Percentiles rank a stretch among this genome's conserved stretches.
These are phyloP conservation scores for Pseudogymnoascus sp. DNA, from an alignment of 2,329 filamentous ascomycete genomes.

Conservation along the genomic window DNA sequence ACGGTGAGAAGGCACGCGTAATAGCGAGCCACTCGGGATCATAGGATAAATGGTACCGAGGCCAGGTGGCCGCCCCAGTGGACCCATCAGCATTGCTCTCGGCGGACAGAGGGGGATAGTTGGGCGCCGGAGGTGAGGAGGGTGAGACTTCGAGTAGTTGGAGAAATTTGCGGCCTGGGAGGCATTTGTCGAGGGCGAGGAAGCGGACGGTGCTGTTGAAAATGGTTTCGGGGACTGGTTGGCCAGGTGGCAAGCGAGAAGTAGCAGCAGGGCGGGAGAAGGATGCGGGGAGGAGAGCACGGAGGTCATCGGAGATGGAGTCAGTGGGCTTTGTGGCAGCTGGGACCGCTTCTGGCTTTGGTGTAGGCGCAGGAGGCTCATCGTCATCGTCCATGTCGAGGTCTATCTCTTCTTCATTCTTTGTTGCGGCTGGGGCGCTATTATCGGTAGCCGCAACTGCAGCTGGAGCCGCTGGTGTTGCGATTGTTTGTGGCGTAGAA, in stretches of 20 bases:
- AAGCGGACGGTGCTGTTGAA: constrained; percentile 75
- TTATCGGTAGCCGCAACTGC: not conserved
- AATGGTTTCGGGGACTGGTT: constrained; percentile 63
- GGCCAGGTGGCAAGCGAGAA: constrained; percentile 39
- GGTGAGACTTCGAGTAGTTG: constrained; percentile 59
- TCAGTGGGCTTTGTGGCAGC: constrained; percentile 16
- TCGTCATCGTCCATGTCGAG: constrained; percentile 50
- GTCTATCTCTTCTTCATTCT: constrained; percentile 64
- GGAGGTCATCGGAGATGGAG: constrained; percentile 48
- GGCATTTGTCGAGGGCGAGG: constrained; percentile 84
- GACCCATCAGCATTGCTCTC: not conserved
- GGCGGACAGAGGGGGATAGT: constrained; percentile 12
- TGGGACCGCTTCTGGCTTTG: constrained; percentile 18
- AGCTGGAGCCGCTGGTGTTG: not conserved
- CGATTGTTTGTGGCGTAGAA: not conserved
- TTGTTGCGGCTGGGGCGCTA: constrained; percentile 13
- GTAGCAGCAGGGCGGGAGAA: constrained; percentile 46
- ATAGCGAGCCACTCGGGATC: constrained; percentile 96
- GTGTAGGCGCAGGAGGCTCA: constrained; percentile 10
- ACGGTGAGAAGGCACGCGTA: constrained; percentile 66
- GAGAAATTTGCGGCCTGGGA: constrained; percentile 71
- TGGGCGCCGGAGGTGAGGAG: constrained; percentile 14
- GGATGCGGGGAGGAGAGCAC: constrained; percentile 67
- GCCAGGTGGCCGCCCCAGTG: not conserved
- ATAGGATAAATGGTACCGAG: constrained; percentile 49